Base-by-base conservation (phyloP, 1,139 yeast genomes). In the Pichia sorboxylosa region DNA sequence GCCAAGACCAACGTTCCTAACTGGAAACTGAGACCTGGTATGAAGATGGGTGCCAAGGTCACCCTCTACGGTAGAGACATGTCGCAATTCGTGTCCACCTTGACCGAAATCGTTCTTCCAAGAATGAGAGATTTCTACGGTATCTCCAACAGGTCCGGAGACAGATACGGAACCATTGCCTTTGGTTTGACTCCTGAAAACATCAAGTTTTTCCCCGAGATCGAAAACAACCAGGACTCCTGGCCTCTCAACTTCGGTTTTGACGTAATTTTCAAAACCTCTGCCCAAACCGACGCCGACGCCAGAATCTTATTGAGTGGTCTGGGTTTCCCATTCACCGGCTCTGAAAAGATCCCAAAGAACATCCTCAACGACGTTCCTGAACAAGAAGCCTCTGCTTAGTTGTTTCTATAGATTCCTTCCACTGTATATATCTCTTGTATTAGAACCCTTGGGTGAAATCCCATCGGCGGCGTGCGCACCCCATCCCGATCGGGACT, bases 41-140 rank as follows among this genome's bases (percentile, higher is more conserved):
- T 75, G 63, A 78, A 81, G 31, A 82, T 93, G 73, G 99, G 98
- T 34, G 94, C 94, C 39, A 82, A 82, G 53, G 79, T 78, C 15
- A 73, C 71, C 39, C 61, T 92, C 38, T 64, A 65, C 24, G 98
- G 96, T 29, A 69, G 79, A 42, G 83, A 83, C 36, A 82, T 87
- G 79, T 61, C 75, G 35, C 96, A 85, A 58, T 90, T 92, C 51
- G 54, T 92, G 39, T 60, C 80, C 16, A 90, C 98, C 1, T 62
- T 92, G 48, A 73, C 93, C 2, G 98, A 92, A 57, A 64, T 92
- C 46, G 98, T 92, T 19, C 67, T 90, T 47, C 98, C 99, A 31
- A 73, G 95, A 58, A 74, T 87, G 39, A 80, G 94, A 69, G 83
- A 87, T 30, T 90, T 82, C 57, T 61, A 64, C 43, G 97, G 97